Conservation (phyloP, 805 yeast species). For the Kodamaea leandrae region DNA sequence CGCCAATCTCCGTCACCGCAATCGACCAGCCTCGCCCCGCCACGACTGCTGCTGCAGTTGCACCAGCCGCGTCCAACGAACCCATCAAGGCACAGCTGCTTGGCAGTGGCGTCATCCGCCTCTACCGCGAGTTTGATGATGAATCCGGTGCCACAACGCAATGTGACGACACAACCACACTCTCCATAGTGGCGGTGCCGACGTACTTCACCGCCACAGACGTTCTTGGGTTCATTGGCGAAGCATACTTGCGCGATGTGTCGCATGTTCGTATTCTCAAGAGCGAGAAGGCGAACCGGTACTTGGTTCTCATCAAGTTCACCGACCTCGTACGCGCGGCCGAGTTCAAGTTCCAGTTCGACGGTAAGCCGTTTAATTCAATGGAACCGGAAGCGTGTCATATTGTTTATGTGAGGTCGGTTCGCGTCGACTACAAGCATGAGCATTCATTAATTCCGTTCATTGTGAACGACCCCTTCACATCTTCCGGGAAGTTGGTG, state of each 20-base stretch:
- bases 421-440: constrained; percentile 36
- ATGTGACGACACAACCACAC: constrained; percentile 54
- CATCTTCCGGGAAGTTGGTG: constrained; percentile 31
- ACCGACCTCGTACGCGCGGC: constrained; percentile 52
- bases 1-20: constrained; percentile 27
- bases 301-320: constrained; percentile 77
- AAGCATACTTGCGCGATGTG: constrained; percentile 48
- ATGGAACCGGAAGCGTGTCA: constrained; percentile 89
- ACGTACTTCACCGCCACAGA: constrained; percentile 85
- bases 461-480: constrained; percentile 70
- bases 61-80: constrained; percentile 20
- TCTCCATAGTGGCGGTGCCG: constrained; percentile 83
- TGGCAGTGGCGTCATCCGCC: constrained; percentile 72
- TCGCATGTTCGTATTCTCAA: constrained; percentile 73
- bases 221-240: constrained; percentile 76
- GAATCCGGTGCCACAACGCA: constrained; percentile 9
- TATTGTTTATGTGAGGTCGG: constrained; percentile 64
- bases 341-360: constrained; percentile 60
- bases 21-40: constrained; percentile 17
- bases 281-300: constrained; percentile 64
- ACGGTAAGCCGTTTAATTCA: constrained; percentile 75
- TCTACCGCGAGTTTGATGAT: constrained; percentile 55
- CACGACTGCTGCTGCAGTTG: too few relatives aligned
- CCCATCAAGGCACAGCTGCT: constrained; percentile 61
- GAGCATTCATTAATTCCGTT: constrained; percentile 52